Conservation (phyloP, 2,329 filamentous ascomycete species). For the Fusarium setosum region DNA sequence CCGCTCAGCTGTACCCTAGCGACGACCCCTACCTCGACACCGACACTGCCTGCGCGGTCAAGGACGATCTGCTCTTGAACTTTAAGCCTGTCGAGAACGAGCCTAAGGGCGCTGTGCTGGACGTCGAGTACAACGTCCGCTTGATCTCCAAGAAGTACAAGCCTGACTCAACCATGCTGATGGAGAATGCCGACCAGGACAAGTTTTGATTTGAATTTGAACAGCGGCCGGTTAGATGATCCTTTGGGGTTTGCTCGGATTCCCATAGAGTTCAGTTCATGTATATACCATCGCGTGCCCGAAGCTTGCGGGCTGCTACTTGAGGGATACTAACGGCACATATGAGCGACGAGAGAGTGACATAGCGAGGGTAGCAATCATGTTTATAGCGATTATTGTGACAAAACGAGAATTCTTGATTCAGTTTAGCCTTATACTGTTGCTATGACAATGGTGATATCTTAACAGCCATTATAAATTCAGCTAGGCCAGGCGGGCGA, state of each 20-base stretch:
- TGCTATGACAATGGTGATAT: too few species aligned
- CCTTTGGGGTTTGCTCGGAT: background rate
- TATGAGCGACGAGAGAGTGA: too few species aligned
- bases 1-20: constrained; percentile 82
- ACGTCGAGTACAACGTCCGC: constrained; percentile 57
- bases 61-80: constrained; percentile 62
- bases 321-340: too few species aligned
- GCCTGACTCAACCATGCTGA: constrained; percentile 42
- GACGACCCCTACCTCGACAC: constrained; percentile 71
- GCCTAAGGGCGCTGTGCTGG: constrained; percentile 48
- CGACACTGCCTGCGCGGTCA: constrained; percentile 63
- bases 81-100: constrained; percentile 59
- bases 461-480: too few species aligned
- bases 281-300: background rate
- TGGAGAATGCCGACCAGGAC: constrained; percentile 44
- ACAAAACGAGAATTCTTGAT: too few species aligned
- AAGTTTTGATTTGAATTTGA: constrained; percentile 37
- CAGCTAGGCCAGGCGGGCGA: too few species aligned
- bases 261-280: background rate
- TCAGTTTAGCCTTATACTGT: background rate
- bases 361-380: too few species aligned
- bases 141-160: constrained; percentile 59
- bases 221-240: background rate
- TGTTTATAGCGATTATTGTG: too few species aligned
- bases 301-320: too few species aligned